These are phyloP conservation scores for Neurospora sp. DNA, from an alignment of 495 filamentous ascomycete species.

Conservation along the genomic window DNA sequence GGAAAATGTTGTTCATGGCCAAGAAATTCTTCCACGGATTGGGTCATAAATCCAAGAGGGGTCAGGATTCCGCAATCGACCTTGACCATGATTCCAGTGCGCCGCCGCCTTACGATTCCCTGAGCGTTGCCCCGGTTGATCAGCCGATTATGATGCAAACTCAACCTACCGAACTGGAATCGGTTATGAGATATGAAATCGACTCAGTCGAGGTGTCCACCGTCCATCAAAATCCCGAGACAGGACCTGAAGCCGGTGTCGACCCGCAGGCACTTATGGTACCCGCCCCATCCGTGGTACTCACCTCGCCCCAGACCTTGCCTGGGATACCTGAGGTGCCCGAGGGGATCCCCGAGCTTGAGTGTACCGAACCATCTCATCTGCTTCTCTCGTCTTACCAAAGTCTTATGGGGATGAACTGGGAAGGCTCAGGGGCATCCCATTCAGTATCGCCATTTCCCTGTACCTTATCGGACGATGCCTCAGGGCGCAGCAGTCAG, in stretches of 20 bases:
- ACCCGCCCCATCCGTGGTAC: constrained; percentile 6
- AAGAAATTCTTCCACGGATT: constrained; percentile 39
- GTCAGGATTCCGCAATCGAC: constrained; percentile 2
- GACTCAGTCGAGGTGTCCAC: constrained; percentile 29
- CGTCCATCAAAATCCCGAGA: neutral
- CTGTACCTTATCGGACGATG: constrained; percentile 1
- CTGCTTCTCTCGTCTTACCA: neutral
- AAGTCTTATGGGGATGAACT: neutral
- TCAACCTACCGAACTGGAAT: constrained; percentile 25
- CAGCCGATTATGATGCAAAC: neutral
- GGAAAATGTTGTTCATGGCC: constrained; percentile 36
- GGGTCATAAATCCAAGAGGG: constrained; percentile 32
- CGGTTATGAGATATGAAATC: constrained; percentile 34
- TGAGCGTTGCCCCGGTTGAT: constrained; percentile 9
- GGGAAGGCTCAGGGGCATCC: neutral
- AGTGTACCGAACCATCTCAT: constrained; percentile 13
- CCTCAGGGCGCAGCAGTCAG: neutral
- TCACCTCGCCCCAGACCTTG: neutral
- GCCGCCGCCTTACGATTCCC: constrained; percentile 36
- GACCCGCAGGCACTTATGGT: constrained; percentile 20
- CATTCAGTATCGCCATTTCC: neutral
- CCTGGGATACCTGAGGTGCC: neutral
- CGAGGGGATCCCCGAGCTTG: constrained; percentile 17
- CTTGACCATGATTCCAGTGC: constrained; percentile 14
- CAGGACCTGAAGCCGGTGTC: constrained; percentile 12